Evolutionary conservation across 1,284 basidiomycete genomes (phyloP), one percentile per base, ranked within the genome.

Genomic region (Ustilago loliicola): DNA sequence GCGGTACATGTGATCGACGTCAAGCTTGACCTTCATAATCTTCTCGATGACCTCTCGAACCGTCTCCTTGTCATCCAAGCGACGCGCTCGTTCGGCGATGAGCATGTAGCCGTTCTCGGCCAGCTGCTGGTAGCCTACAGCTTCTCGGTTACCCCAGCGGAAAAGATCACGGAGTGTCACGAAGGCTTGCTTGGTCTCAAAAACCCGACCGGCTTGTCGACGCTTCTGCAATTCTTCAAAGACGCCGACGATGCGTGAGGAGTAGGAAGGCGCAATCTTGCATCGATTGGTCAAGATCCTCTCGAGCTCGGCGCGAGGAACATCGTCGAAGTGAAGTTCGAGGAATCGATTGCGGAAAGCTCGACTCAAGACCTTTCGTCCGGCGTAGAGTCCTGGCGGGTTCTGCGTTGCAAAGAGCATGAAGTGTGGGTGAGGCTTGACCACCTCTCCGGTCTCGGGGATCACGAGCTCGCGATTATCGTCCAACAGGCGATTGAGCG

Each of bases 371-470:
- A 98, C 91, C 86, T 99, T 99, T 76, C 97, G 91, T 7, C 97
- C 97, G 1, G 93, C 96, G 85, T 99, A 99, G n/a, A 98, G 87
- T 1, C 96, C 96, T 0, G 97, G 94, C 17, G 97, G 97, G 85
- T 99, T 99, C 87, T 99, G 97, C 0, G 97, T 98, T 0, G 96
- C 96, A 83, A 98, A 99, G 9, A 99, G 90, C 92, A 98, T 95
- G 88, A 99, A 99, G 86, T 95, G 92, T 1, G 94, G 93, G 87
- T 99, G 96, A 1, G 97, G 97, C 25, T 90, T 91, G 61, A 99
- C 91, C 27, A 99, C 91, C 87, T 99, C 97, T 75, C 95, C 94
- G 0, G 97, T 99, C 86, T 99, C 97, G 0, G 96, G 94, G 63
- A 99, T 93, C 60, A 98, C 90, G 15, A 99, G 89, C 87, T 99